Evolutionary conservation across 192 early-diverging fungal species (phyloP), one percentile per base, ranked within the genome.

Genomic region (Backusella circina): DNA sequence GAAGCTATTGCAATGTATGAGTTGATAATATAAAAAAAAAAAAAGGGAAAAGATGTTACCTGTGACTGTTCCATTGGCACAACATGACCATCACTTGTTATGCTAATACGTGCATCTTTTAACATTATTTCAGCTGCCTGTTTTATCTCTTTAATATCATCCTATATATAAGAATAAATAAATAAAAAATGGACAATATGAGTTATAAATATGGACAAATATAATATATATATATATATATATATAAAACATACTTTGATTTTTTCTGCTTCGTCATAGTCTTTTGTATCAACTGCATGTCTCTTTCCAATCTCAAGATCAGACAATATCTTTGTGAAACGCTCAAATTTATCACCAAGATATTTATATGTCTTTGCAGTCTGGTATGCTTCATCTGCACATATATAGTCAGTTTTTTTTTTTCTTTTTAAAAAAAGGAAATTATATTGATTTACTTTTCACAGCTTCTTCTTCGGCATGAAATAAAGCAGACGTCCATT

Each of bases 191-290:
- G 50, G 36, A 2, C 0, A 50, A 50, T 50, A 51, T 21, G 15
- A 51, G 7, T n/a, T n/a, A n/a, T n/a, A n/a, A n/a, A n/a, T n/a
- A n/a, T n/a, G n/a, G n/a, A n/a, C n/a, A n/a, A n/a, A n/a, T n/a
- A n/a, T n/a, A 21, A 21, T 21, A 15, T 5, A 51, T 21, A 8
- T 51, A 51, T 51, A n/a, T n/a, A 50, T 7, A 23, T 57, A 57
- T 8, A 1, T 8, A 23, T 18, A 35, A 57, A 3, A 64, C 41
- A 32, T 79, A 82, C 91, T 83, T 95, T 93, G n/a, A 90, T 76
- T 44, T 87, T 86, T 65, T 91, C 91, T 5, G 94, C 94, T 70
- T 86, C 79, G 65, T 93, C 93, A 78, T 91, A 95, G 28, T 95
- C 93, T 76, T 95, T 93, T 23, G 81, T 77, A 67, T 89, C 82